phyloP scores from a whole-genome alignment of 768 basidiomycete genomes.

The Tylopilus vinaceipallidus region DNA sequence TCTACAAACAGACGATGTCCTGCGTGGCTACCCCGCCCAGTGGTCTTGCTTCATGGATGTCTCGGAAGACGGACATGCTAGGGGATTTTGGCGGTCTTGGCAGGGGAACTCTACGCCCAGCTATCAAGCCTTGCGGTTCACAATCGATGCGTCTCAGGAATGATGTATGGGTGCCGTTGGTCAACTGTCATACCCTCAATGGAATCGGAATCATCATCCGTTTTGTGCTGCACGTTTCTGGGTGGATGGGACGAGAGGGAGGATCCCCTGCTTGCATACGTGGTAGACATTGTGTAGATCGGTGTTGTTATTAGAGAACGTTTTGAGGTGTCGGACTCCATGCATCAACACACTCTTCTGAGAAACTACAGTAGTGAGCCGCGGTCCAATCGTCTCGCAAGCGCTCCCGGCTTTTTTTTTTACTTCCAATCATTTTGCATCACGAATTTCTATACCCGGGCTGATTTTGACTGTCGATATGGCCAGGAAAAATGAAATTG shows the following conservation, averaged over 20 bases:
- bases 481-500: constrained; percentile 23
- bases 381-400: too few relatives aligned
- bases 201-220: not conserved
- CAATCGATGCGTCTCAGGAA: not conserved
- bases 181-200: not conserved
- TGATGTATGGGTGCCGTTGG: not conserved
- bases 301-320: too few relatives aligned
- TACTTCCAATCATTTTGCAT: too few relatives aligned
- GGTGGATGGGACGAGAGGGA: not conserved
- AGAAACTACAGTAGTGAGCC: too few relatives aligned
- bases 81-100: not conserved
- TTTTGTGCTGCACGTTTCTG: accelerated
- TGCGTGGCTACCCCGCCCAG: not conserved
- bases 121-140: not conserved
- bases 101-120: not conserved
- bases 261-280: not conserved
- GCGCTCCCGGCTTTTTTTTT: too few relatives aligned
- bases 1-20: not conserved
- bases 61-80: not conserved
- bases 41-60: not conserved
- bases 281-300: too few relatives aligned
- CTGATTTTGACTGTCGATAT: too few relatives aligned
- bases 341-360: too few relatives aligned
- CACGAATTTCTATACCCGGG: too few relatives aligned
- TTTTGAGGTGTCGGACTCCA: too few relatives aligned